These are phyloP conservation scores for Dactylellina sp. DNA, from an alignment of 2,329 filamentous ascomycete species.

Conservation along the genomic window DNA sequence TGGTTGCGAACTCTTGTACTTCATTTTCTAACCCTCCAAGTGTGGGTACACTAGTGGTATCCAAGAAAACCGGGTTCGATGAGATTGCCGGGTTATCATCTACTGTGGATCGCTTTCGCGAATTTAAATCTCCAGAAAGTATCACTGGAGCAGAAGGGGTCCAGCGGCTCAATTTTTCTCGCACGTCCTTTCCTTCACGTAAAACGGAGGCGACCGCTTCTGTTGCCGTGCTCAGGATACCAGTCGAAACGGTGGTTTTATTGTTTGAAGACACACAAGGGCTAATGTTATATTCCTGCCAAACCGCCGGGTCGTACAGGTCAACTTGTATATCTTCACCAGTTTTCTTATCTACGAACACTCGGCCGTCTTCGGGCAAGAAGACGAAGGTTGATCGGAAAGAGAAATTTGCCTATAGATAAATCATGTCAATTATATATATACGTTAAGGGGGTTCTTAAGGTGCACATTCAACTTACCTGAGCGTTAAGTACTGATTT, in stretches of 20 bases:
- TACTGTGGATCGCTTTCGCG: conserved; percentile 54
- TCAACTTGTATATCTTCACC: conserved; percentile 83
- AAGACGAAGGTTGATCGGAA: conserved; percentile 87
- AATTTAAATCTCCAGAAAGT: conserved; percentile 48
- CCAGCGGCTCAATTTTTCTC: conserved; percentile 48
- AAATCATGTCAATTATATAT: neutral
- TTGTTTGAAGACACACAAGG: conserved; percentile 74
- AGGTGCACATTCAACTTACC: conserved; percentile 45
- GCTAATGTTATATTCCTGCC: conserved; percentile 81
- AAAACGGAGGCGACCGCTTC: conserved; percentile 41
- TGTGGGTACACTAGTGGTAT: conserved; percentile 60
- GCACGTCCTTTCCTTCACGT: conserved; percentile 41
- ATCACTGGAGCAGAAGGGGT: conserved; percentile 31
- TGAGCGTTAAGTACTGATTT: conserved; percentile 90
- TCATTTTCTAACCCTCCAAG: conserved; percentile 60
- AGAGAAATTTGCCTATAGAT: conserved; percentile 79
- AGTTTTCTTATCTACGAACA: conserved; percentile 85
- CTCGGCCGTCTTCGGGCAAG: conserved; percentile 85
- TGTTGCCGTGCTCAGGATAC: conserved; percentile 45
- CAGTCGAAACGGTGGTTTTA: conserved; percentile 53
- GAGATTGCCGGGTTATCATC: conserved; percentile 60
- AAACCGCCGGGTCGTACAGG: conserved; percentile 82
- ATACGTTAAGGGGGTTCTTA: neutral
- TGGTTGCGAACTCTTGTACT: conserved; percentile 57
- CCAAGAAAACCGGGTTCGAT: conserved; percentile 61